Base-by-base conservation (phyloP, 257 asterid genomes). In the Primulina huaijiensis region DNA sequence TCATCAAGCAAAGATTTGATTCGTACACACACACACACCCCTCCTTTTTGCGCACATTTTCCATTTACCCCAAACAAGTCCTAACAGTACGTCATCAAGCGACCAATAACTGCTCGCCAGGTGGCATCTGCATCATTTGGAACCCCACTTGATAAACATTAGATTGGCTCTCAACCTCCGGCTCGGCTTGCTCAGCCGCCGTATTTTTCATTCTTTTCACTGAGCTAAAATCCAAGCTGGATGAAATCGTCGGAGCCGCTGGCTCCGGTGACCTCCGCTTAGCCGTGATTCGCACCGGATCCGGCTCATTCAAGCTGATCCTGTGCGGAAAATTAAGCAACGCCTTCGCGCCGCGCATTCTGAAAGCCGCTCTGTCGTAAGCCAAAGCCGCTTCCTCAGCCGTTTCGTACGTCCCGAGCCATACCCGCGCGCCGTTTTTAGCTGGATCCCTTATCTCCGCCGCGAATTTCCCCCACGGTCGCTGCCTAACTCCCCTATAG, bases 391-490 rank as follows among this genome's bases (percentile, higher is more conserved):
- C 97, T 77, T 84, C 97, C 85, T 91, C 95, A 31, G 92, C 95
- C 77, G 89, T 83, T 60, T 83, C 97, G 12, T 91, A 91, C 0
- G 97, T 91, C 14, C 97, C 97, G 16, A 91, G 96, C 97, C 97
- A 91, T 2, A 91, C 93, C 63, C 97, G 74, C 12, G 97, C 95
- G 40, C 97, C 96, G 72, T 89, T 91, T 53, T 87, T 91, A 50
- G 93, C 92, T 62, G 97, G 95, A 33, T 91, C 97, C 52, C 97
- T 82, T 62, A 91, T 91, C 80, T 91, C 97, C 0, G 96, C 95
- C 7, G 96, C 97, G 65, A 91, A 91, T 74, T 91, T 91, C 17
- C 97, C 96, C 95, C 97, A 91, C 55, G 95, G 96, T 71, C 97
- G 80, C 34, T 82, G 95, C 81, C 97, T 77, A 56, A 91, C 96